These are phyloP conservation scores for Omphalea diandra DNA, from an alignment of 441 rosid species.

Conservation along the genomic window DNA sequence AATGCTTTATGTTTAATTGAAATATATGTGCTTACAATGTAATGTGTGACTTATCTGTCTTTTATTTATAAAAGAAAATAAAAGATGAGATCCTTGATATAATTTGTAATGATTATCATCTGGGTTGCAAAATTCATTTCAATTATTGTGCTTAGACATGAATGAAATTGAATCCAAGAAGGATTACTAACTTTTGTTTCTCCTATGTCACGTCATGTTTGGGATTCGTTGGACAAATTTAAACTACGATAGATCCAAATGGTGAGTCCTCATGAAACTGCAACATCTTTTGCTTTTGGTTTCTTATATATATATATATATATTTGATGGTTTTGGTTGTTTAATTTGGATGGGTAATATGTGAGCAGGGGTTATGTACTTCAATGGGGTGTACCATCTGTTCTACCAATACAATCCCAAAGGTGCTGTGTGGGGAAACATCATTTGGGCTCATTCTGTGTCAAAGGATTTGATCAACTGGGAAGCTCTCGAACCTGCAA, in stretches of 20 bases:
- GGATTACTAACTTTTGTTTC: conserved; percentile 8
- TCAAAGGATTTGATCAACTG: conserved; percentile 81
- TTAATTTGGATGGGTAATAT: no score
- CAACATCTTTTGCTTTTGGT: neutral
- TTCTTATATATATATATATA: no score
- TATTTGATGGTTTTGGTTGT: no score
- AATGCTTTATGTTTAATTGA: no score
- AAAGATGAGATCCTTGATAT: no score
- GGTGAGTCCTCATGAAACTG: conserved; percentile 35
- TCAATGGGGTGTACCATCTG: conserved; percentile 73
- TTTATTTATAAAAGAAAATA: no score
- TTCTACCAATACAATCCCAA: conserved; percentile 92
- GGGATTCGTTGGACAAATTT: conserved; percentile 14
- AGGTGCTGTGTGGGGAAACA: conserved; percentile 90
- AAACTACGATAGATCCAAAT: conserved; percentile 55
- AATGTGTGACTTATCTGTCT: no score
- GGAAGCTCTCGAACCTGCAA: conserved; percentile 63
- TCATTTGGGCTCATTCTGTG: conserved; percentile 92
- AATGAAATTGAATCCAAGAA: neutral
- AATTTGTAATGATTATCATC: no score
- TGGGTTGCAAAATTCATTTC: no score
- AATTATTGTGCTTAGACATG: no score
- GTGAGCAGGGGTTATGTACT: conserved; percentile 61
- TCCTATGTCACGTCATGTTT: neutral
- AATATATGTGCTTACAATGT: no score